A percentile compares a stretch with the other conserved stretches of the same genome.
phyloP scores from a whole-genome alignment of 2,329 filamentous ascomycete genomes.

The Elsinoe fawcettii region DNA sequence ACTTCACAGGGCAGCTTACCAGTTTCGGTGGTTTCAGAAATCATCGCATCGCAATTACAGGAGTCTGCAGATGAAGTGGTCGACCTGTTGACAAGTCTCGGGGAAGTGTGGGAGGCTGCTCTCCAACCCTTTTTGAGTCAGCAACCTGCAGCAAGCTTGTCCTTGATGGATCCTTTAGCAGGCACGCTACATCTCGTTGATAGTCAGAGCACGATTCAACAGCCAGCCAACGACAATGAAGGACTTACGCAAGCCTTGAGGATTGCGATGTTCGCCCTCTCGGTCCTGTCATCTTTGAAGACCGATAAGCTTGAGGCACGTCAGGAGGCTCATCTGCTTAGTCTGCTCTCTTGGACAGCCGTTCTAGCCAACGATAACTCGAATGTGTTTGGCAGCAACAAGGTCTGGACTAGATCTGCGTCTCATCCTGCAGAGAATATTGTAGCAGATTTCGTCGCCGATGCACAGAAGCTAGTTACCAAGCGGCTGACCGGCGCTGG shows the following conservation, averaged over 20 bases:
- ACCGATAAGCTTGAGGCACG: background rate
- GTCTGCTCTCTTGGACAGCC: constrained; percentile 46
- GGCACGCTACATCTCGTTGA: constrained; percentile 60
- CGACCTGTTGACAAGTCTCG: background rate
- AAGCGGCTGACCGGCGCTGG: background rate
- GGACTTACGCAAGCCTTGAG: constrained; percentile 67
- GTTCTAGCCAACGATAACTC: constrained; percentile 55
- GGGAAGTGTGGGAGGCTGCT: constrained; percentile 55
- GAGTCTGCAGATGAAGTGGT: background rate
- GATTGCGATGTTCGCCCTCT: constrained; percentile 63
- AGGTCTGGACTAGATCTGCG: constrained; percentile 37
- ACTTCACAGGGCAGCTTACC: constrained; percentile 5
- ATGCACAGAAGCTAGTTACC: constrained; percentile 34
- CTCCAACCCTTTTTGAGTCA: constrained; percentile 49
- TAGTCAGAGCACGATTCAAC: background rate
- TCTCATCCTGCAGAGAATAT: constrained; percentile 43
- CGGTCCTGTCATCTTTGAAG: constrained; percentile 43
- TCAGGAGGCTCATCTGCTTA: constrained; percentile 34
- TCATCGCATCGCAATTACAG: constrained; percentile 24
- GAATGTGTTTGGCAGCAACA: constrained; percentile 48
- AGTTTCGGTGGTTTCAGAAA: constrained; percentile 31
- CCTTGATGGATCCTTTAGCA: constrained; percentile 64
- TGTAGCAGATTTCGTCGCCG: constrained; percentile 45
- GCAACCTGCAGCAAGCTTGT: constrained; percentile 54
- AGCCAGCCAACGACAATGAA: constrained; percentile 23